phyloP scores from a whole-genome alignment of 495 filamentous ascomycete species.

The Trichoderma orchidacearum region DNA sequence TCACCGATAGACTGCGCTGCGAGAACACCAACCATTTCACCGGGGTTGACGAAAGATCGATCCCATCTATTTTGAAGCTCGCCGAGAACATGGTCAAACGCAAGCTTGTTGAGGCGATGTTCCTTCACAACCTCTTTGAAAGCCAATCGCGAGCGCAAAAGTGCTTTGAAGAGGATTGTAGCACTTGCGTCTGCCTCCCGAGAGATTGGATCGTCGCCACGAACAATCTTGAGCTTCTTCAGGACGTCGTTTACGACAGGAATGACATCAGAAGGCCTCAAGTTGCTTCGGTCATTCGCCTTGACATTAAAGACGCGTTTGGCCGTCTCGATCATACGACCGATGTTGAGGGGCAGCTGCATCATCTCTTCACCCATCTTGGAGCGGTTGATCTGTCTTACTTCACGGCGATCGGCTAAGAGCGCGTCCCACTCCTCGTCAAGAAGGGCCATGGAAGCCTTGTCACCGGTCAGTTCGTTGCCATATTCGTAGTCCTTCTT shows the following conservation, averaged over 20 bases:
- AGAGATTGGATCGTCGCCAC: slow-evolving; percentile 70
- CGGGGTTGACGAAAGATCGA: slow-evolving; percentile 66
- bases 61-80: slow-evolving; percentile 80
- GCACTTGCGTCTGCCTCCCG: slow-evolving; percentile 78
- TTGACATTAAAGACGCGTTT: slow-evolving; percentile 84
- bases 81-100: slow-evolving; percentile 84
- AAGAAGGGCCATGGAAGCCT: slow-evolving; percentile 67
- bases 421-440: slow-evolving; percentile 85
- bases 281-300: slow-evolving; percentile 67
- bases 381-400: slow-evolving; percentile 42
- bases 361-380: slow-evolving; percentile 64
- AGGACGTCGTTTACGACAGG: slow-evolving; percentile 64
- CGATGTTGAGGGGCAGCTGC: slow-evolving; percentile 84
- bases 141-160: slow-evolving; percentile 75
- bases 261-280: slow-evolving; percentile 82
- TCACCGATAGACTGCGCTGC: slow-evolving; percentile 98
- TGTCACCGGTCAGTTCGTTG: slow-evolving; percentile 73
- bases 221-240: slow-evolving; percentile 66
- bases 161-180: slow-evolving; percentile 80
- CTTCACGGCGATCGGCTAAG: slow-evolving; percentile 53
- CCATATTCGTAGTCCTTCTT: slow-evolving; percentile 48
- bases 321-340: slow-evolving; percentile 79
- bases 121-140: slow-evolving; percentile 82
- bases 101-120: slow-evolving; percentile 75
- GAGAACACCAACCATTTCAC: slow-evolving; percentile 97